phyloP scores from a whole-genome alignment of 2,329 filamentous ascomycete genomes.

The Apiospora saccharicola region DNA sequence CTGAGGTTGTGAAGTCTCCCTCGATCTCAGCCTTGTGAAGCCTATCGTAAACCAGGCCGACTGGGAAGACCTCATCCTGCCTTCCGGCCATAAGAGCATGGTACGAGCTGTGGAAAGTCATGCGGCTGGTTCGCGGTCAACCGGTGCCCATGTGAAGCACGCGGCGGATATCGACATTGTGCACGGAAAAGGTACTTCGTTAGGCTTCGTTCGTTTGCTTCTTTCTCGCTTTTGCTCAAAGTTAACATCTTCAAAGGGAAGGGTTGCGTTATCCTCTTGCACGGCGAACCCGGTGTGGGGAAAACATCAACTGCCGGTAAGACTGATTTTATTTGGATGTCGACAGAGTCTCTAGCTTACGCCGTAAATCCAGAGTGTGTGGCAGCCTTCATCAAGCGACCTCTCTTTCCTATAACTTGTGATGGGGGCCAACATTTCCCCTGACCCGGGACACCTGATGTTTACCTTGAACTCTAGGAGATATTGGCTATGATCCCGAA shows the following conservation, averaged over 20 bases:
- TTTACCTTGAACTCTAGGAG: neutral
- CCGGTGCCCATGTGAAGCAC: constrained; percentile 1
- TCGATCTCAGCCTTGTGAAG: constrained; percentile 29
- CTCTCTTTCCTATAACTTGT: constrained; percentile 26
- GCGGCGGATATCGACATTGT: constrained; percentile 39
- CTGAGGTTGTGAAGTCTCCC: constrained; percentile 25
- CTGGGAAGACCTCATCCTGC: constrained; percentile 40
- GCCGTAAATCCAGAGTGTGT: constrained; percentile 14
- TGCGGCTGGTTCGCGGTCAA: constrained; percentile 27
- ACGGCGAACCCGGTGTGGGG: constrained; percentile 36
- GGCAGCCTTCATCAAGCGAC: constrained; percentile 24
- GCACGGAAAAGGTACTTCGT: constrained; percentile 38
- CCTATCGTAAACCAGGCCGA: constrained; percentile 30
- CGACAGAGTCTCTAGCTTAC: too few relatives aligned
- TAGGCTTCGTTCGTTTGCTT: neutral
- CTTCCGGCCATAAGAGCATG: constrained; percentile 38
- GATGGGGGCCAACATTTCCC: neutral
- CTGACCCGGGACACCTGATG: neutral
- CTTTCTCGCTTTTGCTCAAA: neutral
- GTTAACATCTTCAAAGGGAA: constrained; percentile 35
- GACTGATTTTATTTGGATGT: neutral
- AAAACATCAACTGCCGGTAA: constrained; percentile 29
- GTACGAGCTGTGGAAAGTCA: constrained; percentile 41
- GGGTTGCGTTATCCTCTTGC: constrained; percentile 43
- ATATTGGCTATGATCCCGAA: constrained; percentile 24